Conservation (phyloP, 2,329 filamentous ascomycete genomes). For the Leptodontidium sp. region DNA sequence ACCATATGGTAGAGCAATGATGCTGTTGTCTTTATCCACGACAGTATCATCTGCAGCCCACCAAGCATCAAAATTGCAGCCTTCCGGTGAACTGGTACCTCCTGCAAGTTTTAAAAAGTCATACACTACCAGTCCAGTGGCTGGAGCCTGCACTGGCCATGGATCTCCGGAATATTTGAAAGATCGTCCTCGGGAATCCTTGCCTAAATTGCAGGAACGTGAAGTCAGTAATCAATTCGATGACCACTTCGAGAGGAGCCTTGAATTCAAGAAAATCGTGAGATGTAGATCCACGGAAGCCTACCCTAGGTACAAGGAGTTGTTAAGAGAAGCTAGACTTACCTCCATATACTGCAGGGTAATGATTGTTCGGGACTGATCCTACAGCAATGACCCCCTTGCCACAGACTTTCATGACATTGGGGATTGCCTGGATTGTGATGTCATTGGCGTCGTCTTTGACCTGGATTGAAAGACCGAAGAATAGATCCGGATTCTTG, state of each 20-base stretch:
- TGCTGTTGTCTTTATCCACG: constrained; percentile 3
- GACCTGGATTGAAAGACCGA: constrained; percentile 33
- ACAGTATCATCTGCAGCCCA: not conserved
- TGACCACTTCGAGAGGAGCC: not conserved
- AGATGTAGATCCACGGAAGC: not conserved
- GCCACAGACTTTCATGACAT: constrained; percentile 20
- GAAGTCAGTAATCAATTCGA: not conserved
- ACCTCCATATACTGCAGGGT: not conserved
- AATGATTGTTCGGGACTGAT: constrained; percentile 20
- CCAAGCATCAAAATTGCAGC: not conserved
- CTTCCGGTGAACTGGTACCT: not conserved
- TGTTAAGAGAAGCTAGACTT: not conserved
- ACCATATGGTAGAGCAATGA: not conserved
- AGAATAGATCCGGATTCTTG: constrained; percentile 30
- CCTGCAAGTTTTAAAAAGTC: not conserved
- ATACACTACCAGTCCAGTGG: not conserved
- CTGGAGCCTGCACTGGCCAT: constrained; percentile 5
- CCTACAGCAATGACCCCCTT: constrained; percentile 33
- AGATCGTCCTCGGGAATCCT: constrained; percentile 1
- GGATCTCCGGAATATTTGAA: constrained; percentile 9
- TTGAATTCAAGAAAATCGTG: not conserved
- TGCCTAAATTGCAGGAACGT: not conserved
- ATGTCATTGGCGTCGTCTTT: constrained; percentile 21
- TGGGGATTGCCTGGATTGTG: constrained; percentile 20
- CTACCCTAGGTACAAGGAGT: not conserved